These are phyloP conservation scores for Pythium oligandrum DNA, from an alignment of 352 stramenopile species.

Conservation along the genomic window DNA sequence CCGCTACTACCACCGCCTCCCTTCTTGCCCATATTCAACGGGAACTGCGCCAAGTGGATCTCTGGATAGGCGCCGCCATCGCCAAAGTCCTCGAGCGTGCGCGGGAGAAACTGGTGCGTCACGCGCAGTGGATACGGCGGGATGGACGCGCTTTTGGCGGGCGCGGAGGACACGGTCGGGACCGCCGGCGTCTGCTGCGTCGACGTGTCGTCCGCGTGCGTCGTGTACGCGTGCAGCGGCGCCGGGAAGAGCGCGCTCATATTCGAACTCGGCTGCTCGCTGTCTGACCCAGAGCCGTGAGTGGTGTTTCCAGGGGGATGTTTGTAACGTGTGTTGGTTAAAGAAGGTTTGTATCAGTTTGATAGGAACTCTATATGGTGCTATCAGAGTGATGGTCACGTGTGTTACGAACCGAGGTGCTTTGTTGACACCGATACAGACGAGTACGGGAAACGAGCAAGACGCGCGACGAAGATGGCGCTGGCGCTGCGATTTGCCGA, in stretches of 20 bases:
- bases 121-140: constrained; percentile 61
- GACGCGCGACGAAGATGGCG: constrained; percentile 11
- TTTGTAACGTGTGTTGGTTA: background rate
- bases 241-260: constrained; percentile 78
- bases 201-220: constrained; percentile 37
- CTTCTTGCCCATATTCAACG: constrained; percentile 92
- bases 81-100: constrained; percentile 88
- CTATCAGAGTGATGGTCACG: no score
- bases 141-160: constrained; percentile 7
- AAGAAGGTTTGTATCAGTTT: background rate
- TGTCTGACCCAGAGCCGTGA: background rate
- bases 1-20: constrained; percentile 33
- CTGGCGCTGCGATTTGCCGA: constrained; percentile 28
- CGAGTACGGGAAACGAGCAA: background rate
- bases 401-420: no score
- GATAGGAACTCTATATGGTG: no score
- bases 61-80: constrained; percentile 98
- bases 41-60: constrained; percentile 98
- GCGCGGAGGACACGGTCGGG: constrained; percentile 2
- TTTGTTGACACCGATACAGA: no score
- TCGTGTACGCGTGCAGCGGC: constrained; percentile 70
- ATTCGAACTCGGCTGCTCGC: background rate
- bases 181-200: background rate
- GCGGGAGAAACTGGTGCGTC: constrained; percentile 54
- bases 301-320: background rate